Percentiles rank a stretch among this genome's conserved stretches.
Conservation (phyloP, 2,329 filamentous ascomycete species). For the Paecilomyces dactylethromorphus region DNA sequence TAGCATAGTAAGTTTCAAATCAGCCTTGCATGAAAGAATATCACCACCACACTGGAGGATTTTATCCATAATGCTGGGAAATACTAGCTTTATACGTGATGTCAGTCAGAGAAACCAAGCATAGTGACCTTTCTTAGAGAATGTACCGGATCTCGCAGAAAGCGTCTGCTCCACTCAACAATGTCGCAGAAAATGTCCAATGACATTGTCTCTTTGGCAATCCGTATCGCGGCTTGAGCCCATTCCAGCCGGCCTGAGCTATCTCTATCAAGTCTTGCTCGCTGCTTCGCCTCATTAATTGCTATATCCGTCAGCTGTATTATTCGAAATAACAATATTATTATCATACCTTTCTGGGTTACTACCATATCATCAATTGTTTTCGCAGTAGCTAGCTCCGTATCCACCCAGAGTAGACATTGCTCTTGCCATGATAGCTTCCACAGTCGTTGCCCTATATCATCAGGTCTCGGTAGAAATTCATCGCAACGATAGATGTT, state of each 20-base stretch:
- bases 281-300: background rate
- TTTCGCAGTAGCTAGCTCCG: constrained; percentile 49
- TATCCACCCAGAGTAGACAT: background rate
- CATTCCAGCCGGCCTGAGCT: background rate
- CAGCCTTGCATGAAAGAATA: background rate
- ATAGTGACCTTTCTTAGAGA: background rate
- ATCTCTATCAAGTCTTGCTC: background rate
- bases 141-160: constrained; percentile 1
- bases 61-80: background rate
- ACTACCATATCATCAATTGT: constrained; percentile 71
- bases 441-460: background rate
- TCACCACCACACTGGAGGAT: background rate
- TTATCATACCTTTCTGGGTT: background rate
- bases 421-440: background rate
- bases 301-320: background rate
- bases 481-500: background rate
- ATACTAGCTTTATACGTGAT: background rate
- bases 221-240: background rate
- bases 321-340: background rate
- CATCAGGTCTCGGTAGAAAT: background rate
- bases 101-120: background rate
- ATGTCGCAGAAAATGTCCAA: background rate
- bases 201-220: background rate
- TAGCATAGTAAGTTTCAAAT: background rate
- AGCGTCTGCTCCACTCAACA: constrained; percentile 1